Evolutionary conservation across 805 yeast genomes (phyloP).

Genomic region (Candida morakotiae): DNA sequence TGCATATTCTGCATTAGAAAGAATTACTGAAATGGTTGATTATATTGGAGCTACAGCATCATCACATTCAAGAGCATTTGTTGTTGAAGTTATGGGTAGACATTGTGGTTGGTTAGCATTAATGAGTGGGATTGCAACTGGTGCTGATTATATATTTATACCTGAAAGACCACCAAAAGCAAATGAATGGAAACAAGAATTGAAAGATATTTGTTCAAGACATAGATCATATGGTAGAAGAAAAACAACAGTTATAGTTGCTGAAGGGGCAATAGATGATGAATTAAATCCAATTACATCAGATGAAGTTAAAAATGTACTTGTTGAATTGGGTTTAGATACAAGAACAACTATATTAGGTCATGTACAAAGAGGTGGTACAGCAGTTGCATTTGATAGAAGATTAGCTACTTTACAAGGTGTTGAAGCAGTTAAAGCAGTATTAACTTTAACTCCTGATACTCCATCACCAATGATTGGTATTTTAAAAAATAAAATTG

Average conservation of each 20-base stretch:
- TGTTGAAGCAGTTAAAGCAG: constrained; percentile 77
- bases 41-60: constrained; percentile 82
- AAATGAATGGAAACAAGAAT: constrained; percentile 61
- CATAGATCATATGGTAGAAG: constrained; percentile 73
- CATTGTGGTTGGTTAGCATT: constrained; percentile 87
- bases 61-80: constrained; percentile 80
- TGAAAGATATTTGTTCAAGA: constrained; percentile 57
- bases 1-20: constrained; percentile 70
- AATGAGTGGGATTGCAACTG: constrained; percentile 75
- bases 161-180: constrained; percentile 74
- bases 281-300: constrained; percentile 66
- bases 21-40: constrained; percentile 73
- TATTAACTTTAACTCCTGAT: constrained; percentile 60
- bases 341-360: constrained; percentile 77
- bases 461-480: constrained; percentile 82
- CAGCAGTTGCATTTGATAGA: constrained; percentile 73
- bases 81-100: constrained; percentile 85
- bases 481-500: constrained; percentile 65
- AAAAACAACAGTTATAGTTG: constrained; percentile 75
- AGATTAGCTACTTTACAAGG: constrained; percentile 74
- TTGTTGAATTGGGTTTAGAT: constrained; percentile 67
- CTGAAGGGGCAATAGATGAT: constrained; percentile 77
- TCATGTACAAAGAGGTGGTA: constrained; percentile 82
- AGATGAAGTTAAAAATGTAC: constrained; percentile 59
- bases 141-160: constrained; percentile 77